Evolutionary conservation across 1,284 basidiomycete species (phyloP).

Genomic region (Volvariella volvacea): DNA sequence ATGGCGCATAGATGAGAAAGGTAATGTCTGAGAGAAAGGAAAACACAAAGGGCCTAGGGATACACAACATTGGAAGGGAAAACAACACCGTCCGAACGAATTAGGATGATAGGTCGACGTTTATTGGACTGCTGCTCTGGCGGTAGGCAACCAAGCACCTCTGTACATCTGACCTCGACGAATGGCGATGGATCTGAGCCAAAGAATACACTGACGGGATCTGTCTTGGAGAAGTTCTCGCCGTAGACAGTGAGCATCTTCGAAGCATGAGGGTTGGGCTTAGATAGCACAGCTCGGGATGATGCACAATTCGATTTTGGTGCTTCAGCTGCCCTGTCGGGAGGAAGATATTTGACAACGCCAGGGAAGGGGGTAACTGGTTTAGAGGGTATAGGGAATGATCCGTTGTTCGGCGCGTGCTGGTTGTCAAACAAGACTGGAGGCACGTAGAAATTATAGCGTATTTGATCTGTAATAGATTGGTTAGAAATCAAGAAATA

Average conservation of each 20-base stretch:
- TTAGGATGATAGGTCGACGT: slow-evolving; percentile 76
- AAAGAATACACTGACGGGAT: slow-evolving; percentile 79
- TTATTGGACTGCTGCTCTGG: slow-evolving; percentile 53
- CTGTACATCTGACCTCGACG: slow-evolving; percentile 84
- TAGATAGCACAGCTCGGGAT: slow-evolving; percentile 59
- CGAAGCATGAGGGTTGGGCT: slow-evolving; percentile 63
- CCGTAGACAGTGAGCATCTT: slow-evolving; percentile 86
- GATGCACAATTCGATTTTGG: slow-evolving; percentile 60
- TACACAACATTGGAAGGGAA: slow-evolving; percentile 86
- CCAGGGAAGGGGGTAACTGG: slow-evolving; percentile 84
- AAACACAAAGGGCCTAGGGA: slow-evolving; percentile 38
- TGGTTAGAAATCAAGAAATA: slow-evolving; percentile 1
- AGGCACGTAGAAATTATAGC: slow-evolving; percentile 92
- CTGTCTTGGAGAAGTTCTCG: slow-evolving; percentile 81
- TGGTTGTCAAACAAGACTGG: slow-evolving; percentile 75
- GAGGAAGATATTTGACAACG: slow-evolving; percentile 80
- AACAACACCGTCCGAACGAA: slow-evolving; percentile 85
- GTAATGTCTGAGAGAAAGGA: slow-evolving; percentile 3
- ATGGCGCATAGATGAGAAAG: slow-evolving; percentile 1
- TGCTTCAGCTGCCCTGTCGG: slow-evolving; percentile 71
- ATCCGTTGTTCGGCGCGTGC: slow-evolving; percentile 53
- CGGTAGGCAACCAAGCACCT: slow-evolving; percentile 78
- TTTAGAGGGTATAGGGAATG: slow-evolving; percentile 72
- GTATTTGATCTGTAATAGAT: slow-evolving; percentile 61
- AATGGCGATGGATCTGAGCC: slow-evolving; percentile 82